Percentiles rank a stretch among this genome's conserved stretches.
These are phyloP conservation scores for Epichloe amarillans DNA, from an alignment of 2,329 filamentous ascomycete genomes.

Conservation along the genomic window DNA sequence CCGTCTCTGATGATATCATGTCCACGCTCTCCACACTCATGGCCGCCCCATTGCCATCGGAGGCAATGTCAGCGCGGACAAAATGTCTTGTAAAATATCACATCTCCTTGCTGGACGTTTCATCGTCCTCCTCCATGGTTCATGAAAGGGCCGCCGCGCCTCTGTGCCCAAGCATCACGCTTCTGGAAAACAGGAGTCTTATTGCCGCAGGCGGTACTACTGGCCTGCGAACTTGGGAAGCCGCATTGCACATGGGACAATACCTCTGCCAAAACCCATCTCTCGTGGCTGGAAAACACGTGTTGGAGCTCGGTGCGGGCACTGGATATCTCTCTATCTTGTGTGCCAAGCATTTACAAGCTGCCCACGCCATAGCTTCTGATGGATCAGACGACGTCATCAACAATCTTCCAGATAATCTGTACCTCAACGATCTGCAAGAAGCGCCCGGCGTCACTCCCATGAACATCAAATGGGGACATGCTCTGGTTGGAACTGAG, in stretches of 20 bases:
- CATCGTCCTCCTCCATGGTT: conserved; percentile 8
- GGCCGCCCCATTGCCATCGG: conserved; percentile 46
- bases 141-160: background rate
- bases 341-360: conserved; percentile 52
- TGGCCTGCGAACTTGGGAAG: conserved; percentile 70
- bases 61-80: conserved; percentile 52
- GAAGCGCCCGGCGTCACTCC: conserved; percentile 29
- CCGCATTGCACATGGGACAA: conserved; percentile 57
- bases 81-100: conserved; percentile 66
- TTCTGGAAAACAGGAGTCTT: conserved; percentile 56
- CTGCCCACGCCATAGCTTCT: conserved; percentile 49
- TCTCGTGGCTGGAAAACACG: conserved; percentile 37
- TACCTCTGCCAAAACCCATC: conserved; percentile 42
- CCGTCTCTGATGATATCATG: conserved; percentile 72
- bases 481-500: conserved; percentile 43
- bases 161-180: conserved; percentile 32
- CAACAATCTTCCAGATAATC: conserved; percentile 50
- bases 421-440: conserved; percentile 54
- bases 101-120: conserved; percentile 21
- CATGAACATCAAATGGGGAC: conserved; percentile 52
- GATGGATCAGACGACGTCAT: conserved; percentile 66
- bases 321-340: conserved; percentile 65
- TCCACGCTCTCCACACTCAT: conserved; percentile 52
- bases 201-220: conserved; percentile 62
- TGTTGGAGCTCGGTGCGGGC: conserved; percentile 64